Percentiles rank a stretch among this genome's conserved stretches.
Evolutionary conservation across 495 filamentous ascomycete genomes (phyloP).

Genomic region (Parathielavia appendiculata): DNA sequence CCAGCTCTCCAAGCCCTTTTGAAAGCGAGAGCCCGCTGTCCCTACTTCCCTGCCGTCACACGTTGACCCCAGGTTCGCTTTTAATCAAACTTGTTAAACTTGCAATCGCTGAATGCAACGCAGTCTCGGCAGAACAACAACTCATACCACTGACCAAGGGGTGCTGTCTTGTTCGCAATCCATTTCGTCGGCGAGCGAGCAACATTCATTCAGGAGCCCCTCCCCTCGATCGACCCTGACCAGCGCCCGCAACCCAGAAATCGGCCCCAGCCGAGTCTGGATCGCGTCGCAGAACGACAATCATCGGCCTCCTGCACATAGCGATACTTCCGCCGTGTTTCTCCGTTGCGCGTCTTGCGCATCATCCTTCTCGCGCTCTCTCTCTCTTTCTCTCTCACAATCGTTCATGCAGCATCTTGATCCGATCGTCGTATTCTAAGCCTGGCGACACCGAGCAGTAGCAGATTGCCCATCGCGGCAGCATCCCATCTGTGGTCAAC

Average conservation of each 20-base stretch:
- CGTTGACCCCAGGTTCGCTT: slow-evolving; percentile 17
- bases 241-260: slow-evolving; percentile 8
- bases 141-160: background rate
- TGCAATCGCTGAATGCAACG: slow-evolving; percentile 13
- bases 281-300: slow-evolving; percentile 23
- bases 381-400: background rate
- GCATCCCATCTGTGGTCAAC: slow-evolving; percentile 21
- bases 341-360: background rate
- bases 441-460: slow-evolving; percentile 18
- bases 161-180: background rate
- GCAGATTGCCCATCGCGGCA: slow-evolving; percentile 19
- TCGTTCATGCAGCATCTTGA: slow-evolving; percentile 14
- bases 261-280: slow-evolving; percentile 1
- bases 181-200: background rate
- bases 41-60: slow-evolving; percentile 22
- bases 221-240: slow-evolving; percentile 14
- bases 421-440: slow-evolving; percentile 6
- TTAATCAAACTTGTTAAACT: slow-evolving; percentile 18
- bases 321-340: background rate
- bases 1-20: slow-evolving; percentile 16
- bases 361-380: too few relatives aligned
- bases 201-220: background rate
- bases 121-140: slow-evolving; percentile 8
- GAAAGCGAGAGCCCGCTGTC: slow-evolving; percentile 21
- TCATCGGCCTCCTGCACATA: slow-evolving; percentile 15